These are phyloP conservation scores for Cicer bijugum DNA, from an alignment of 306 rosid genomes.

Conservation along the genomic window DNA sequence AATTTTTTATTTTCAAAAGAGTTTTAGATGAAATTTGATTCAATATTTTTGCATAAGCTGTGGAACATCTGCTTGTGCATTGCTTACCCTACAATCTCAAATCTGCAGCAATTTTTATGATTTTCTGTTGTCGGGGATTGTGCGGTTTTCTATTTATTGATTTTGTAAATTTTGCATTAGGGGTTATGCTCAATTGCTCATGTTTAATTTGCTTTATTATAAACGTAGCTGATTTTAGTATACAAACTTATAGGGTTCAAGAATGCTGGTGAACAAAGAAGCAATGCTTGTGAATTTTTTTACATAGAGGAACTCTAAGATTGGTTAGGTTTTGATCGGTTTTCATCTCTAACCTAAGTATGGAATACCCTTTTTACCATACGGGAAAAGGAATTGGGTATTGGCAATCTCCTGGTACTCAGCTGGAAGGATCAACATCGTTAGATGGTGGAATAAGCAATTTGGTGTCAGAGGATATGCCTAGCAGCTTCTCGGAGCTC, in stretches of 20 bases:
- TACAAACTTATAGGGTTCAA: conserved; percentile 29
- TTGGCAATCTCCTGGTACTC: conserved; percentile 57
- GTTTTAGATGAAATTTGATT: conserved; percentile 24
- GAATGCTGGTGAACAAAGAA: conserved; percentile 16
- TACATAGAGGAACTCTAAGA: conserved; percentile 34
- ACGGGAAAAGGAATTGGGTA: conserved; percentile 52
- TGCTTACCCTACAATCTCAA: neutral
- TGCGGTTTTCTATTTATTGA: conserved; percentile 29
- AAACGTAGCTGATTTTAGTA: conserved; percentile 32
- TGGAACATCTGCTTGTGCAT: conserved; percentile 2
- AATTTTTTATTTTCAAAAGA: neutral
- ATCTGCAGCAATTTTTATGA: conserved; percentile 7
- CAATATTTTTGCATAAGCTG: neutral
- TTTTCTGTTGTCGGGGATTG: neutral
- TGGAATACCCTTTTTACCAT: conserved; percentile 61
- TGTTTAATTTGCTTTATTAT: conserved; percentile 41
- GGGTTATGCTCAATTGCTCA: conserved; percentile 14
- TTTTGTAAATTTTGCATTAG: neutral
- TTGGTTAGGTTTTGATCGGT: conserved; percentile 9
- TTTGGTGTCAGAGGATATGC: conserved; percentile 55
- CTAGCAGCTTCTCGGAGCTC: conserved; percentile 62
- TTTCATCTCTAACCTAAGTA: conserved; percentile 41
- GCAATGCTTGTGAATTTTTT: conserved; percentile 25
- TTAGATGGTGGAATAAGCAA: conserved; percentile 53
- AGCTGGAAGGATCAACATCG: conserved; percentile 51